These are phyloP conservation scores for Exophiala viscosa DNA, from an alignment of 2,329 filamentous ascomycete genomes.

Conservation along the genomic window DNA sequence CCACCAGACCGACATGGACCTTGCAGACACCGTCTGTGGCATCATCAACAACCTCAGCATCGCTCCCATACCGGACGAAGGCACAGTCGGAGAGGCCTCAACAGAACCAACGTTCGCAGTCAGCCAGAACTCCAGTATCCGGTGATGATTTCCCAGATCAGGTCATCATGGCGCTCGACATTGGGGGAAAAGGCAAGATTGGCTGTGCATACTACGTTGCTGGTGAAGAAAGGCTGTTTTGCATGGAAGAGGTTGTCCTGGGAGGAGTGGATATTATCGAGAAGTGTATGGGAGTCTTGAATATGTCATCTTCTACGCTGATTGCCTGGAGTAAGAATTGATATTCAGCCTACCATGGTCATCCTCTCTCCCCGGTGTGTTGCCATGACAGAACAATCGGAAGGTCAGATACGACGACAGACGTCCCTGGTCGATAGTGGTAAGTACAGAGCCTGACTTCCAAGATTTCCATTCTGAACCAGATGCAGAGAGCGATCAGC, in stretches of 20 bases:
- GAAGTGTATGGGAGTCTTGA: slow-evolving; percentile 39
- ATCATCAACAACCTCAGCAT: neutral
- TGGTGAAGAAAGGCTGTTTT: slow-evolving; percentile 63
- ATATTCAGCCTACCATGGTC: slow-evolving; percentile 60
- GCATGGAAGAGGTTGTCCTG: slow-evolving; percentile 72
- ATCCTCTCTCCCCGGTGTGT: slow-evolving; percentile 56
- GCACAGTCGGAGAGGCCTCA: neutral
- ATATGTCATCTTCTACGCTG: slow-evolving; percentile 9
- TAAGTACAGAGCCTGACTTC: slow-evolving; percentile 14
- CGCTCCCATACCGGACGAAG: neutral
- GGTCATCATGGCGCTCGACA: slow-evolving; percentile 74
- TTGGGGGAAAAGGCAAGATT: slow-evolving; percentile 65
- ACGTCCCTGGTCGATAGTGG: slow-evolving; percentile 33
- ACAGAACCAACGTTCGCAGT: neutral
- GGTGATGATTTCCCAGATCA: slow-evolving; percentile 57
- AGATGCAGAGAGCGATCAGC: slow-evolving; percentile 13
- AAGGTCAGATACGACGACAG: slow-evolving; percentile 37
- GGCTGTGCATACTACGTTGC: slow-evolving; percentile 83
- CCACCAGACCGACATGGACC: neutral
- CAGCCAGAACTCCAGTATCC: neutral
- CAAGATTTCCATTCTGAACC: neutral
- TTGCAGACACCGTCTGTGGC: neutral
- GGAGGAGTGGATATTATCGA: slow-evolving; percentile 68
- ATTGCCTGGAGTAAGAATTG: slow-evolving; percentile 53
- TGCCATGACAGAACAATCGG: slow-evolving; percentile 31